Conservation (phyloP, 139 green algal genomes). For the Astrephomene gubernaculifera region DNA sequence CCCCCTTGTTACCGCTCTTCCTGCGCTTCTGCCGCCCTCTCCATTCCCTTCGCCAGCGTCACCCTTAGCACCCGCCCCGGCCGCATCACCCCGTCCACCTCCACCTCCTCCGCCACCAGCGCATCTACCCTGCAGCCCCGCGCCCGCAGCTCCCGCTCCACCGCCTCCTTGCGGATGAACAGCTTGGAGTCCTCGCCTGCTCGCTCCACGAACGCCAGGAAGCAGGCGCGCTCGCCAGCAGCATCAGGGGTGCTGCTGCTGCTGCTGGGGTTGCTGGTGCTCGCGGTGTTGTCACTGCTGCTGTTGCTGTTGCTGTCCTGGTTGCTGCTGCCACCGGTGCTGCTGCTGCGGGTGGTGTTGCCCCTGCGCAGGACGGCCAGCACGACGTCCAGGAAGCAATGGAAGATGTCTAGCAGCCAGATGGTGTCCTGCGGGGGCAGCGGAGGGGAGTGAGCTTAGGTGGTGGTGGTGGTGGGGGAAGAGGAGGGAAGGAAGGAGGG, state of each 20-base stretch:
- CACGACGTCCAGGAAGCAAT: slow-evolving; percentile 40
- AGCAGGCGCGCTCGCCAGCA: not conserved
- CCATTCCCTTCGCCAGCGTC: not conserved
- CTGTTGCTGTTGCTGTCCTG: no score
- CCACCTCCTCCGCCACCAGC: slow-evolving; percentile 24
- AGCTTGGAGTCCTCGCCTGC: slow-evolving; percentile 27
- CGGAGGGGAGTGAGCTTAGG: no score
- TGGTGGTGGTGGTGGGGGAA: no score
- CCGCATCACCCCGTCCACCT: slow-evolving; percentile 14
- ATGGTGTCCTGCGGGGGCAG: slow-evolving; percentile 58
- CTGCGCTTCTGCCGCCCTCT: no score
- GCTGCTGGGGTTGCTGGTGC: not conserved
- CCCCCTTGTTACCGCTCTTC: no score
- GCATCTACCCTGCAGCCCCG: not conserved
- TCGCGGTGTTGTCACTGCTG: not conserved
- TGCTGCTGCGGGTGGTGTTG: not conserved
- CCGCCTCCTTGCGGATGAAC: slow-evolving; percentile 36
- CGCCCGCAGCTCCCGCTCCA: slow-evolving; percentile 14
- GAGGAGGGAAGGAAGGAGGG: no score
- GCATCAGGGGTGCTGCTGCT: not conserved
- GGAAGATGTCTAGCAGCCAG: slow-evolving; percentile 51
- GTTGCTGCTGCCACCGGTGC: not conserved
- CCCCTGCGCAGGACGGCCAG: slow-evolving; percentile 30
- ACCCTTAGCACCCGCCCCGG: slow-evolving; percentile 32
- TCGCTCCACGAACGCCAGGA: slow-evolving; percentile 48